These are phyloP conservation scores for Pseudocercospora cruenta DNA, from an alignment of 2,329 filamentous ascomycete genomes.

Conservation along the genomic window DNA sequence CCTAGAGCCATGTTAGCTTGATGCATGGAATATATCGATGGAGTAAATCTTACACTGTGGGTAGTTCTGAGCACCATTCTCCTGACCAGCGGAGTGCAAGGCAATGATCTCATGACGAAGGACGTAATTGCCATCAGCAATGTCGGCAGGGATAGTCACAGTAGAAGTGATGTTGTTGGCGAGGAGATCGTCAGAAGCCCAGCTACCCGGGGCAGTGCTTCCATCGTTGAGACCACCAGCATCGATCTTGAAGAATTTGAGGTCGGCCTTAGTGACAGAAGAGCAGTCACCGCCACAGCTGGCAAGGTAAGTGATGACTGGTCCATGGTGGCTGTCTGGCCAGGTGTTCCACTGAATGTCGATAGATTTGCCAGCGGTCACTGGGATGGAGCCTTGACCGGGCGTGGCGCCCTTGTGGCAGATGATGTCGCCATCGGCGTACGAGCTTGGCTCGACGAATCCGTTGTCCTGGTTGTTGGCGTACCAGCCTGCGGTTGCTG, in stretches of 20 bases:
- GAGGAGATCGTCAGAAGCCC: conserved; percentile 60
- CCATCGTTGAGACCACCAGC: conserved; percentile 55
- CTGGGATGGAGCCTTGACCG: conserved; percentile 55
- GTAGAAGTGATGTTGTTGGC: conserved; percentile 52
- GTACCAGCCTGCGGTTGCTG: conserved; percentile 51
- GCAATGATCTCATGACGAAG: conserved; percentile 64
- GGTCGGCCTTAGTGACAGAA: conserved; percentile 54
- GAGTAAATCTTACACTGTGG: conserved; percentile 31
- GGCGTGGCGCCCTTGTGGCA: conserved; percentile 59
- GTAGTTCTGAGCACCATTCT: conserved; percentile 52
- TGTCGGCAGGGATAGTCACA: conserved; percentile 57
- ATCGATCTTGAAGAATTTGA: conserved; percentile 68
- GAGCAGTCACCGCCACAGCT: conserved; percentile 61
- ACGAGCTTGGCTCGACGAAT: conserved; percentile 32
- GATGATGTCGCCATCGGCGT: conserved; percentile 32
- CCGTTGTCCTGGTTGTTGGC: conserved; percentile 44
- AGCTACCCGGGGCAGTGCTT: conserved; percentile 48
- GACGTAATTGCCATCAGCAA: conserved; percentile 62
- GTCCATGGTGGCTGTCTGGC: conserved; percentile 57
- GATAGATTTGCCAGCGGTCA: conserved; percentile 60
- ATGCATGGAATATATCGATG: no score
- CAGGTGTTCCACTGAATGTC: conserved; percentile 53
- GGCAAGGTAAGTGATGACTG: conserved; percentile 67
- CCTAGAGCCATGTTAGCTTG: conserved; percentile 38
- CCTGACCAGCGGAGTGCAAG: conserved; percentile 56